Evolutionary conservation across 495 filamentous ascomycete genomes (phyloP).

Genomic region (Aspergillus baeticus): DNA sequence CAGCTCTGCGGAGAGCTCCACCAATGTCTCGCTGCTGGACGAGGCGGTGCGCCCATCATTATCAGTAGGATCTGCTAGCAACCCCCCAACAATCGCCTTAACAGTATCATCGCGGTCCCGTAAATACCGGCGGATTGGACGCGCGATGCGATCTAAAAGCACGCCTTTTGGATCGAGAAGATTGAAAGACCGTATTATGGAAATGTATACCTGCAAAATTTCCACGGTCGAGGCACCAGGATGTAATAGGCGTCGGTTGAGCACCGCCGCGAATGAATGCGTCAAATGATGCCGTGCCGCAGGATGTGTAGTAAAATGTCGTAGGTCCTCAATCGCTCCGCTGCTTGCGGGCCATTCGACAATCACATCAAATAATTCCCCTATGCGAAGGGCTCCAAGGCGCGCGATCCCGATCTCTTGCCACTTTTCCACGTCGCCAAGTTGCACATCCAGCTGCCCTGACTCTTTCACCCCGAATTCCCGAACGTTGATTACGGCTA

Average conservation of each 20-base stretch:
- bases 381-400: conserved; percentile 74
- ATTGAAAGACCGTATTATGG: conserved; percentile 85
- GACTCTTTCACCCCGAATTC: conserved; percentile 19
- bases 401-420: conserved; percentile 76
- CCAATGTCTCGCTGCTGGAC: conserved; percentile 51
- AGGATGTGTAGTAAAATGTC: conserved; percentile 57
- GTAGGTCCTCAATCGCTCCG: conserved; percentile 82
- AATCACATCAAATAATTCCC: conserved; percentile 85
- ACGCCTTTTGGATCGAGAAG: conserved; percentile 90
- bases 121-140: conserved; percentile 80
- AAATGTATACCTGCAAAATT: conserved; percentile 88
- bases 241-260: conserved; percentile 76
- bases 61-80: conserved; percentile 67
- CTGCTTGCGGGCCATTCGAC: conserved; percentile 77
- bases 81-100: conserved; percentile 78
- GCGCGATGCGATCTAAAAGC: conserved; percentile 80
- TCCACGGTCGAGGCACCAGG: conserved; percentile 85
- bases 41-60: conserved; percentile 35
- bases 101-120: conserved; percentile 94
- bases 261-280: conserved; percentile 62
- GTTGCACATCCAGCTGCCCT: conserved; percentile 42
- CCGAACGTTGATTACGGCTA: conserved; percentile 45
- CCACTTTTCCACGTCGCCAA: conserved; percentile 71
- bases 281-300: conserved; percentile 62
- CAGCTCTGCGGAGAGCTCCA: conserved; percentile 76